Evolutionary conservation across 805 yeast genomes (phyloP).

Genomic region (Spathaspora hagerdaliae): DNA sequence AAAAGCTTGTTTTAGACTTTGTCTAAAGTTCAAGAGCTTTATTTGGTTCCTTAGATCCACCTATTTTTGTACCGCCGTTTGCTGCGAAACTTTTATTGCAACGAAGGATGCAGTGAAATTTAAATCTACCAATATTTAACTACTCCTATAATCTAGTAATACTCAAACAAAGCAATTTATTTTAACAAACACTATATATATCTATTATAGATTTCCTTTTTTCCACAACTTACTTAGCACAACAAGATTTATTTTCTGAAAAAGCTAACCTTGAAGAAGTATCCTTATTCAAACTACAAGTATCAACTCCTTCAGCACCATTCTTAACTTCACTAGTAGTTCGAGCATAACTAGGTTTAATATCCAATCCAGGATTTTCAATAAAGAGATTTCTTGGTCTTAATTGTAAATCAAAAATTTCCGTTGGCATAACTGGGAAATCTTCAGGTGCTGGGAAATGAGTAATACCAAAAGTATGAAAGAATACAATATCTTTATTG

Average conservation of each 20-base stretch:
- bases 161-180: too few relatives aligned
- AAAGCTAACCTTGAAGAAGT: slow-evolving; percentile 39
- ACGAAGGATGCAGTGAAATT: too few relatives aligned
- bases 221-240: slow-evolving; percentile 8
- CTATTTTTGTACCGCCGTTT: too few relatives aligned
- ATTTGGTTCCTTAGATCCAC: too few relatives aligned
- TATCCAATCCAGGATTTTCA: slow-evolving; percentile 74
- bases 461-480: slow-evolving; percentile 81
- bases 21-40: too few relatives aligned
- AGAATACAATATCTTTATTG: slow-evolving; percentile 67
- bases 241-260: slow-evolving; percentile 18
- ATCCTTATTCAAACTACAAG: slow-evolving; percentile 35
- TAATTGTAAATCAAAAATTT: slow-evolving; percentile 67
- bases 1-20: too few relatives aligned
- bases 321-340: slow-evolving; percentile 38
- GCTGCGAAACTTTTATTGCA: too few relatives aligned
- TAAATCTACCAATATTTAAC: too few relatives aligned
- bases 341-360: slow-evolving; percentile 55
- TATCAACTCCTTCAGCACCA: slow-evolving; percentile 28
- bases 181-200: neutral
- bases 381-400: slow-evolving; percentile 78
- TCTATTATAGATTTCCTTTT: neutral
- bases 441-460: slow-evolving; percentile 90
- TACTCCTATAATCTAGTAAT: too few relatives aligned
- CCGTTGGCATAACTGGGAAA: slow-evolving; percentile 88